Base-by-base conservation (phyloP, 1,284 basidiomycete species). In the Irpex rosettiformis region DNA sequence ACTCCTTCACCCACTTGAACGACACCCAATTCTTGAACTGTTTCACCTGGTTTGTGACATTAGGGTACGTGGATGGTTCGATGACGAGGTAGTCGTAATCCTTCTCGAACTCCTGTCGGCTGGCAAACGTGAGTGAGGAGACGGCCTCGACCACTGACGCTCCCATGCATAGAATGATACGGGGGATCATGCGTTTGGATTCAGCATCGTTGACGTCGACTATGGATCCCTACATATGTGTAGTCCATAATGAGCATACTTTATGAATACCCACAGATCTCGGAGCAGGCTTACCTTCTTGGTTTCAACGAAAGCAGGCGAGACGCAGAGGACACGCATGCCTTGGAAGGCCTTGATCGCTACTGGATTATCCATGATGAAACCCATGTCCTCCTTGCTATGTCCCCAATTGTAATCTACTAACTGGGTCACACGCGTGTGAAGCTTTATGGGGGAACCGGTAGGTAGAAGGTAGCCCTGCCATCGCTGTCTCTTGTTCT, bases 1-100 rank as follows among this genome's bases (percentile, higher is more conserved):
- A 91, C 55, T 92, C 84, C 71, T 94, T 95, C 51, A 95, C 81
- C 92, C 92, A 94, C 22, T 71, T 69, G 68, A 89, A 82, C 58
- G 80, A 74, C 4, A 82, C 81, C 29, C 77, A 69, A 24, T 70
- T 70, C 28, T 65, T 73, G 4, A 55, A 25, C 21, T 27, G 47
- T n/a, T 54, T 28, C 27, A 29, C 40, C 21, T 25, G 33, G 16
- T 18, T 5, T 24, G 48, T 57, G 47, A 33, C 45, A 3, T 54
- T 56, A 43, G 40, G 25, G 25, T 48, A 48, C 3, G 28, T 67
- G 48, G 88, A 82, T 25, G 48, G 48, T 61, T 84, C 83, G 61
- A 89, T 77, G 49, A 94, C 75, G 45, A 94, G 72, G 63, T 85
- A 87, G 69, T 93, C 84, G 70, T 79, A 86, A 1, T 65, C 57